Conservation (phyloP, 768 basidiomycete genomes). For the Boletus coccyginus region DNA sequence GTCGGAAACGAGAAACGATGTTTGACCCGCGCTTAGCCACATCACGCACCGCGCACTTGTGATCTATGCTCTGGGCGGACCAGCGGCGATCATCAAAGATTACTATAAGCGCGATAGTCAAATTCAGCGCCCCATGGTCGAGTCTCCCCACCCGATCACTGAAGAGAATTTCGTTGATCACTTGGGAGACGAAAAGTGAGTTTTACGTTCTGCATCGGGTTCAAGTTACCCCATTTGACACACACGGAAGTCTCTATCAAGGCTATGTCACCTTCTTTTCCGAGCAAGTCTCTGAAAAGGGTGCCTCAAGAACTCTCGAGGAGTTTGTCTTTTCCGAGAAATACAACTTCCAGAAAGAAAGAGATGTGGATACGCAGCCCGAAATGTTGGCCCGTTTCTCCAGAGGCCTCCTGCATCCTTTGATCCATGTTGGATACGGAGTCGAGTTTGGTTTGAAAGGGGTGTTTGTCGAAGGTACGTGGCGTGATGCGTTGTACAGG, state of each 20-base stretch:
- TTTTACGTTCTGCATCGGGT: neutral
- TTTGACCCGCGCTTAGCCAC: slow-evolving; percentile 18
- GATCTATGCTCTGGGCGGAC: slow-evolving; percentile 26
- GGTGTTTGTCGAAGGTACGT: slow-evolving; percentile 57
- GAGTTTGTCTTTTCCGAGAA: slow-evolving; percentile 31
- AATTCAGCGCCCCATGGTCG: slow-evolving; percentile 22
- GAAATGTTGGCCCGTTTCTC: slow-evolving; percentile 52
- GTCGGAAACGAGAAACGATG: neutral
- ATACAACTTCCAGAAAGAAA: slow-evolving; percentile 23
- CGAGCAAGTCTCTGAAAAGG: slow-evolving; percentile 13
- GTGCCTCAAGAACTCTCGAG: slow-evolving; percentile 18
- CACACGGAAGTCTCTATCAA: slow-evolving; percentile 20
- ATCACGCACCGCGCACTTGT: slow-evolving; percentile 30
- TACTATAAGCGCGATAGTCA: slow-evolving; percentile 27
- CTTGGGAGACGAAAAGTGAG: slow-evolving; percentile 27
- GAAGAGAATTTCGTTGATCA: slow-evolving; percentile 22
- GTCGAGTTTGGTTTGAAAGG: slow-evolving; percentile 62
- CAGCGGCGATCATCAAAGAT: slow-evolving; percentile 20
- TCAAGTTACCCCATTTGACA: slow-evolving; percentile 20
- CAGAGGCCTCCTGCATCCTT: slow-evolving; percentile 53
- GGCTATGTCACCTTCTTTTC: slow-evolving; percentile 29
- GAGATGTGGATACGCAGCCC: slow-evolving; percentile 31
- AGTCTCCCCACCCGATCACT: slow-evolving; percentile 25
- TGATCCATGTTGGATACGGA: slow-evolving; percentile 64
- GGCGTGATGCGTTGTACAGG: slow-evolving; percentile 10